These are phyloP conservation scores for Beauveria scarabaeidicola DNA, from an alignment of 2,329 filamentous ascomycete species.

Conservation along the genomic window DNA sequence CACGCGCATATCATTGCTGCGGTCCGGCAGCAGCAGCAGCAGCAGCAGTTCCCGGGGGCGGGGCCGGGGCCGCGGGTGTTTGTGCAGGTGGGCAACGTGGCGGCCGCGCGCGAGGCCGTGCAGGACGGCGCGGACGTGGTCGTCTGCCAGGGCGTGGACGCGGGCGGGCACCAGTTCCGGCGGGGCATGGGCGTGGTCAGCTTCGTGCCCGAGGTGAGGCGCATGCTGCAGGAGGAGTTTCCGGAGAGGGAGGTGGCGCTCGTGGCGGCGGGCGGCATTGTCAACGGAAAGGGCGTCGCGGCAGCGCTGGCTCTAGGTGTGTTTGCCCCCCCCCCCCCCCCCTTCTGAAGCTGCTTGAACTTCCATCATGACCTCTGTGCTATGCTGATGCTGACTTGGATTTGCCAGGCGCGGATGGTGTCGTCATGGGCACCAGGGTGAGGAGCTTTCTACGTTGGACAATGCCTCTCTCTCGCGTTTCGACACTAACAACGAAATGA, in stretches of 20 bases:
- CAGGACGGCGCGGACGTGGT: conserved; percentile 46
- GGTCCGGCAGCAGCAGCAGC: conserved; percentile 20
- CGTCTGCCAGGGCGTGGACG: conserved; percentile 55
- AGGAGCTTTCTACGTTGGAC: conserved; percentile 13
- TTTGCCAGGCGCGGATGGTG: conserved; percentile 31
- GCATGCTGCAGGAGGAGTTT: conserved; percentile 34
- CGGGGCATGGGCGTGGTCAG: conserved; percentile 45
- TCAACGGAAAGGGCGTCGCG: conserved; percentile 45
- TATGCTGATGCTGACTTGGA: neutral
- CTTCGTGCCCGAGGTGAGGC: conserved; percentile 48
- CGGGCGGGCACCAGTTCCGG: conserved; percentile 54
- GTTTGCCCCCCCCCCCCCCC: conserved; percentile 11
- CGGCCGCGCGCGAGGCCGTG: conserved; percentile 41
- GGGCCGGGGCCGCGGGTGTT: conserved; percentile 37
- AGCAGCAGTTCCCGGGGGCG: conserved; percentile 13
- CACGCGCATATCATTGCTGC: conserved; percentile 28
- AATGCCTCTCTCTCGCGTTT: too few species aligned
- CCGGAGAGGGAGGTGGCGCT: conserved; percentile 28
- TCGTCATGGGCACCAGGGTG: conserved; percentile 36
- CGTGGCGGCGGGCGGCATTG: conserved; percentile 53
- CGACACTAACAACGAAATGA: neutral
- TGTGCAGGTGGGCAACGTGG: conserved; percentile 54
- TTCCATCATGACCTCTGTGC: too few species aligned
- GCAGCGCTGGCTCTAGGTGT: conserved; percentile 47
- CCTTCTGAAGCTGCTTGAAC: neutral